These are phyloP conservation scores for Dichotomocladium elegans DNA, from an alignment of 371 early-diverging fungal species.

Conservation along the genomic window DNA sequence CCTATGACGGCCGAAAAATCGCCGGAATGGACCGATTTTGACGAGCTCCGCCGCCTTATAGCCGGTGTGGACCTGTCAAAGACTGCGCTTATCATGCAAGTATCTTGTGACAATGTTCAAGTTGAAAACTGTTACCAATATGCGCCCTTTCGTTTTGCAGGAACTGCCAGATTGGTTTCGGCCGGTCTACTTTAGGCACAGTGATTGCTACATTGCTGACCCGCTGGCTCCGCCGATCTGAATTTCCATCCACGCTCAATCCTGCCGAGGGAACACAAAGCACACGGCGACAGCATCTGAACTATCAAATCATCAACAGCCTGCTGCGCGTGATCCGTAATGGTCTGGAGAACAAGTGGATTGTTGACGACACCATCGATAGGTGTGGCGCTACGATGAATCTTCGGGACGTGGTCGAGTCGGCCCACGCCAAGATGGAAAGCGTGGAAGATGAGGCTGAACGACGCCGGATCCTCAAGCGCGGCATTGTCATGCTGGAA, in stretches of 20 bases:
- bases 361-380: slow-evolving; percentile 62
- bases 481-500: slow-evolving; percentile 42
- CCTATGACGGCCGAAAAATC: slow-evolving; percentile 63
- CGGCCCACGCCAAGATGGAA: slow-evolving; percentile 48
- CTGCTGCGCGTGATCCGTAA: slow-evolving; percentile 62
- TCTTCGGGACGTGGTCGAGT: slow-evolving; percentile 55
- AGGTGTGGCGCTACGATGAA: slow-evolving; percentile 43
- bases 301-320: slow-evolving; percentile 65
- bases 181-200: slow-evolving; percentile 58
- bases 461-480: slow-evolving; percentile 29
- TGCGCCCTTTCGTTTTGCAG: slow-evolving; percentile 18
- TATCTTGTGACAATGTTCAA: neutral
- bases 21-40: slow-evolving; percentile 61
- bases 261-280: neutral
- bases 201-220: slow-evolving; percentile 54
- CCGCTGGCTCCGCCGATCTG: slow-evolving; percentile 43
- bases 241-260: neutral
- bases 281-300: slow-evolving; percentile 22
- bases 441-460: slow-evolving; percentile 29
- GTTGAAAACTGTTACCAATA: neutral
- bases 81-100: slow-evolving; percentile 55
- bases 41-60: slow-evolving; percentile 44
- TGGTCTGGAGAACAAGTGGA: slow-evolving; percentile 57
- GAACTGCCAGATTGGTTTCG: slow-evolving; percentile 69
- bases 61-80: slow-evolving; percentile 29